These are phyloP conservation scores for Penstemon eatonii DNA, from an alignment of 257 asterid species.

Conservation along the genomic window DNA sequence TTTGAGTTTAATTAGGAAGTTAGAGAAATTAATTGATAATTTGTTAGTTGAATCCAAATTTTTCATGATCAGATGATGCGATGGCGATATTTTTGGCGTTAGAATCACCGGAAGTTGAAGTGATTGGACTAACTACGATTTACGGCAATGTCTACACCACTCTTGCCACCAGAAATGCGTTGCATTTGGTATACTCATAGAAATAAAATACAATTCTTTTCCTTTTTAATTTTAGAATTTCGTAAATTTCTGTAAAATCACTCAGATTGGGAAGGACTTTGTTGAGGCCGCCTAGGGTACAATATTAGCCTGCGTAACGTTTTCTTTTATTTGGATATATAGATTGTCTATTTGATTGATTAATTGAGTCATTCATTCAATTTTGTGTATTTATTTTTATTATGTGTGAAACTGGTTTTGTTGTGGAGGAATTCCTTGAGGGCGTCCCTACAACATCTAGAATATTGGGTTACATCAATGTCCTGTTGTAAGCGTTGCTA, in stretches of 20 bases:
- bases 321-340: too few species aligned
- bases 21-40: neutral
- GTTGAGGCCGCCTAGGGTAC: neutral
- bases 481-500: neutral
- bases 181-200: constrained; percentile 62
- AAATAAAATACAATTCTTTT: neutral
- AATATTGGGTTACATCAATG: neutral
- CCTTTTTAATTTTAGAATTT: constrained; percentile 4
- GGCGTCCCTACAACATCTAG: neutral
- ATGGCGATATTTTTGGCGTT: constrained; percentile 96
- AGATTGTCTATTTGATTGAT: neutral
- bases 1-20: neutral
- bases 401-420: too few species aligned
- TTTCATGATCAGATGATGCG: constrained; percentile 73
- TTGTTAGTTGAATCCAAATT: neutral
- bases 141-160: constrained; percentile 94
- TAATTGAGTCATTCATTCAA: neutral
- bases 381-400: too few species aligned
- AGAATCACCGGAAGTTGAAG: constrained; percentile 94
- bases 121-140: constrained; percentile 89
- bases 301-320: too few species aligned
- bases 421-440: too few species aligned
- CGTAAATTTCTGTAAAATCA: neutral
- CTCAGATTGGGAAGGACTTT: neutral
- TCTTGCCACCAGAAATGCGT: constrained; percentile 95